Percentiles rank a stretch among this genome's conserved stretches.
Conservation (phyloP, 2,329 filamentous ascomycete genomes). For the Apiospora kogelbergensis region DNA sequence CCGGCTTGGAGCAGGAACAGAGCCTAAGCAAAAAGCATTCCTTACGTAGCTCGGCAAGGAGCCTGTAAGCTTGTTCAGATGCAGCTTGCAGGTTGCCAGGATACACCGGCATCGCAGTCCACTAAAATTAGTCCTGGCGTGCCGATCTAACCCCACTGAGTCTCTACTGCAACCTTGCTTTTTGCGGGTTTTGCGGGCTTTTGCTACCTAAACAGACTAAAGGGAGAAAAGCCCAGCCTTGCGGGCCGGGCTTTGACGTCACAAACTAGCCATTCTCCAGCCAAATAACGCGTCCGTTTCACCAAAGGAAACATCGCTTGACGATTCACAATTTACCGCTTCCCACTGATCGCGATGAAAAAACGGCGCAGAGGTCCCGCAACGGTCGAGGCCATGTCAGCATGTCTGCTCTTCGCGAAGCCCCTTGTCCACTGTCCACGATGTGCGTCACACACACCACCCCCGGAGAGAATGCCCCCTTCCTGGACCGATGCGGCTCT, state of each 20-base stretch:
- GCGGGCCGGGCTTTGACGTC: slow-evolving; percentile 8
- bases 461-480: background rate
- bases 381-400: background rate
- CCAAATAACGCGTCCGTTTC: background rate
- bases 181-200: background rate
- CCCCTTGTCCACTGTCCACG: background rate
- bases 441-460: background rate
- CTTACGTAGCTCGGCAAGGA: background rate
- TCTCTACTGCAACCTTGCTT: background rate
- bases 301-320: background rate
- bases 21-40: background rate
- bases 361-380: background rate
- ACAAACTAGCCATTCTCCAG: background rate
- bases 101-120: background rate
- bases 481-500: background rate
- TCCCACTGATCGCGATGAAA: background rate
- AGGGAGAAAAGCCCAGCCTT: background rate
- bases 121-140: background rate
- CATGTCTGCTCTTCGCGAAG: too few species aligned
- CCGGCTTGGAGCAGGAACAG: background rate
- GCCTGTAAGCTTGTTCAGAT: too few species aligned
- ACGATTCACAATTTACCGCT: background rate
- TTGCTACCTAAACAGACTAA: background rate
- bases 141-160: background rate
- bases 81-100: background rate